A percentile compares a stretch with the other conserved stretches of the same genome.
Conservation (phyloP, 2,329 filamentous ascomycete species). For the Beauveria scarabaeidicola region DNA sequence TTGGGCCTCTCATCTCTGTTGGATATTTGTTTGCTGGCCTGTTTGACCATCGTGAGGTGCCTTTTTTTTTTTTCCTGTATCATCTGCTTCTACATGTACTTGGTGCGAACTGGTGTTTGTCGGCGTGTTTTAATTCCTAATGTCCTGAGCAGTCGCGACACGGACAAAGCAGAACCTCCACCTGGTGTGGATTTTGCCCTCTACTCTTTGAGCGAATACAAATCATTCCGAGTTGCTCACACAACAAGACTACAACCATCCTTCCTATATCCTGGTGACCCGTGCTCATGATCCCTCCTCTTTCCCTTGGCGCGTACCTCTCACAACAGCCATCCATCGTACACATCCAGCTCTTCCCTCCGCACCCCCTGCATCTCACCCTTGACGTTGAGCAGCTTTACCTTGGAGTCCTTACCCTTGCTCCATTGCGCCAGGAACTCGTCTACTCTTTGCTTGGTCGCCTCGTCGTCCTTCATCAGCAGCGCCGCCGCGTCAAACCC, state of each 20-base stretch:
- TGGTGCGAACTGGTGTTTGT: neutral
- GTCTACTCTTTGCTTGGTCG: constrained; percentile 52
- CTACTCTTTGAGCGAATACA: neutral
- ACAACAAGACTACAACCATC: neutral
- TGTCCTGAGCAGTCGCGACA: neutral
- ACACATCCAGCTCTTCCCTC: constrained; percentile 35
- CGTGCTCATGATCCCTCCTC: neutral
- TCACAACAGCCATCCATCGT: constrained; percentile 33
- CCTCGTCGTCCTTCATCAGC: constrained; percentile 63
- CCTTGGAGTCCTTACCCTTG: constrained; percentile 47
- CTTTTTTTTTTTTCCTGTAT: neutral
- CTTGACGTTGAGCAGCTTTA: constrained; percentile 60
- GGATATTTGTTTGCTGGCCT: neutral
- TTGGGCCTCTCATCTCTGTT: neutral
- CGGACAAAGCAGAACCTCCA: neutral
- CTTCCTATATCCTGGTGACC: neutral
- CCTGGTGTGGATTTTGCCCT: neutral
- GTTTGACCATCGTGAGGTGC: constrained; percentile 9
- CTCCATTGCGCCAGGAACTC: constrained; percentile 60
- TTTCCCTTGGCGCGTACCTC: neutral
- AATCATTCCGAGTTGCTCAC: neutral
- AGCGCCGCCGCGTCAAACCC: constrained; percentile 86
- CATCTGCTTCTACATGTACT: neutral
- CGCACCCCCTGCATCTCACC: constrained; percentile 64
- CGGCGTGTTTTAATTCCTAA: neutral